These are phyloP conservation scores for Phlegmacium glaucopus DNA, from an alignment of 768 basidiomycete genomes.

Conservation along the genomic window DNA sequence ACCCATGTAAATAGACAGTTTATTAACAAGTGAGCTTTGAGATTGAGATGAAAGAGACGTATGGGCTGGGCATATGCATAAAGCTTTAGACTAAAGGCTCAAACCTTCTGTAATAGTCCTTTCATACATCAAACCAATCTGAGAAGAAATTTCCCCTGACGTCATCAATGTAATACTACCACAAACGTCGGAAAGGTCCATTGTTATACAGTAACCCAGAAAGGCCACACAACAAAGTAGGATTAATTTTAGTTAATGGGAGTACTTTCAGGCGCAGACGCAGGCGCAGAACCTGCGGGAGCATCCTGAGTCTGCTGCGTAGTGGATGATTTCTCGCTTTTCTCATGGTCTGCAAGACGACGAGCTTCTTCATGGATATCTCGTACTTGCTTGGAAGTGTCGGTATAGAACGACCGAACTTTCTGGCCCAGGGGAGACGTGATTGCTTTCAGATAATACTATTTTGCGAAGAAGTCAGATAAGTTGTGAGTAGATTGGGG, in stretches of 20 bases:
- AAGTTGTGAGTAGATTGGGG: neutral
- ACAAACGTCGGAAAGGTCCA: too few species aligned
- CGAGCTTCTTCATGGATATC: constrained; percentile 94
- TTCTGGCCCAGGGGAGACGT: constrained; percentile 74
- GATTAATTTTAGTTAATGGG: neutral
- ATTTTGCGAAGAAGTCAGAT: constrained; percentile 4
- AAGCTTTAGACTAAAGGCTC: too few species aligned
- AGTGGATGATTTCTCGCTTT: constrained; percentile 15
- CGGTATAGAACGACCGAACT: constrained; percentile 81
- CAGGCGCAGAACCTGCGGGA: constrained; percentile 8
- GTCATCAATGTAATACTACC: too few species aligned
- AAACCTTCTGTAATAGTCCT: too few species aligned
- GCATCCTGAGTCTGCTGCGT: constrained; percentile 8
- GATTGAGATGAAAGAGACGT: too few species aligned
- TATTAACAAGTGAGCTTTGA: too few species aligned
- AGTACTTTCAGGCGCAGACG: constrained; percentile 2
- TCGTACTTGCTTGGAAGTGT: constrained; percentile 79
- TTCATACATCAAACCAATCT: too few species aligned
- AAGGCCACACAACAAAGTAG: too few species aligned
- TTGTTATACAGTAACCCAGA: too few species aligned
- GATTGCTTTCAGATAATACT: constrained; percentile 81
- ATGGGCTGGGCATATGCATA: too few species aligned
- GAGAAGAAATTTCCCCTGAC: too few species aligned
- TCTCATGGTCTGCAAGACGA: constrained; percentile 69
- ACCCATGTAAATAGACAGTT: too few species aligned